Evolutionary conservation across 2,329 filamentous ascomycete species (phyloP), one percentile per base, ranked within the genome.

Genomic region (Lecanicillium sp.): DNA sequence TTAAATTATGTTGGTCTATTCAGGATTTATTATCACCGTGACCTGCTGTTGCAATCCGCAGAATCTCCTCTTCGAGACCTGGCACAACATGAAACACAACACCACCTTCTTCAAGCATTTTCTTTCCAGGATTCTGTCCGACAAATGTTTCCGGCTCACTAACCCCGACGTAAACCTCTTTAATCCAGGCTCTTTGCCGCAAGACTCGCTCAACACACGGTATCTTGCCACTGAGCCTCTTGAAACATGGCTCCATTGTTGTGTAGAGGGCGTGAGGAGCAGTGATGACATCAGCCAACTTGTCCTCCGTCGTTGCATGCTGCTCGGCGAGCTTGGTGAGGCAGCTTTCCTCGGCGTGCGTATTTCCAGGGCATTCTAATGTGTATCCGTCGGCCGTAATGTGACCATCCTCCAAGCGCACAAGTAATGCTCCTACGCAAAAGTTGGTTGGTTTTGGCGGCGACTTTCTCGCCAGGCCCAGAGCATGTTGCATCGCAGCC

Each of bases 271-370:
- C 61, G 42, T 65, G 60, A 12, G 55, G 52, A 25, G 45, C 47
- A 4, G 47, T 47, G 25, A 63, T 55, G 14, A 48, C 43, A n/a
- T 47, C 42, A 1, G 74, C 62, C 4, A 87, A 68, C 1, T 62
- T 55, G 37, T 75, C 73, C 47, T 83, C 79, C 0, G 68, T 42
- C 0, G 71, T 63, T 3, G 54, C 53, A 40, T 74, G 56, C 45
- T 65, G 50, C 34, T 64, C 52, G 2, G 75, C 67, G 12, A 80
- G 72, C 58, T 98, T 96, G 35, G 80, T 62, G 41, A 98, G 73
- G 54, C 87, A 94, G 59, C 83, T 90, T 64, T 98, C 88, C 57
- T 98, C 92, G 4, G 92, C 92, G 55, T 98, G 92, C 0, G 92
- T 96, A 64, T 98, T 98, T 30, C 90, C 92, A 0, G 79, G 72